A percentile compares a stretch with the other conserved stretches of the same genome.
These are phyloP conservation scores for Pyronema omphalodes DNA, from an alignment of 495 filamentous ascomycete species.

Conservation along the genomic window DNA sequence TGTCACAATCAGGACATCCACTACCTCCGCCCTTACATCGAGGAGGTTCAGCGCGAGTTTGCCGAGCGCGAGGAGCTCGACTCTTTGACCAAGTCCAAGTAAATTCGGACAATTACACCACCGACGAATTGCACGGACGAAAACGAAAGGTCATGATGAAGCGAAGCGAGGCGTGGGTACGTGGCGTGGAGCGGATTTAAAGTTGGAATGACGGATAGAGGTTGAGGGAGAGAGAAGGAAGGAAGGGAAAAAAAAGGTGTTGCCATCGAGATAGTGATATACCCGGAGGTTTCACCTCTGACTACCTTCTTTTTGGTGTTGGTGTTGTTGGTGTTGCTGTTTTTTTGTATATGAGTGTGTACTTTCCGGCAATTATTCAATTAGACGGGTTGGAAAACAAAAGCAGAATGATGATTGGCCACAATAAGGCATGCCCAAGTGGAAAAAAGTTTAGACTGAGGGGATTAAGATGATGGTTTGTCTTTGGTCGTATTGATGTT, in stretches of 20 bases:
- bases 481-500: no score
- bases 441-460: no score
- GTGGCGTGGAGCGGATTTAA: no score
- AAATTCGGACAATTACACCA: not conserved
- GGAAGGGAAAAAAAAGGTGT: not conserved
- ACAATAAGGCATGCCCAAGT: not conserved
- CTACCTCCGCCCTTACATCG: conserved; percentile 66
- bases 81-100: conserved; percentile 37
- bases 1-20: conserved; percentile 42
- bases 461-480: no score
- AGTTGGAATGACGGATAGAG: no score
- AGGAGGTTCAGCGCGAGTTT: conserved; percentile 62
- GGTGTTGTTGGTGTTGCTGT: not conserved
- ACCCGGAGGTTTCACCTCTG: not conserved
- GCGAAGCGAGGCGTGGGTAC: no score
- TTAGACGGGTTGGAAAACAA: not conserved
- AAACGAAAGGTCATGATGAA: no score
- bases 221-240: not conserved
- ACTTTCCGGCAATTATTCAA: not conserved
- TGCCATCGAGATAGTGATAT: not conserved
- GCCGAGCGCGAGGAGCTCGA: conserved; percentile 72
- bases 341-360: not conserved
- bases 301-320: not conserved
- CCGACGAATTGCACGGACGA: no score
- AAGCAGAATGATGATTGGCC: not conserved